Base-by-base conservation (phyloP, 805 yeast species). In the Debaryomyces hansenii region DNA sequence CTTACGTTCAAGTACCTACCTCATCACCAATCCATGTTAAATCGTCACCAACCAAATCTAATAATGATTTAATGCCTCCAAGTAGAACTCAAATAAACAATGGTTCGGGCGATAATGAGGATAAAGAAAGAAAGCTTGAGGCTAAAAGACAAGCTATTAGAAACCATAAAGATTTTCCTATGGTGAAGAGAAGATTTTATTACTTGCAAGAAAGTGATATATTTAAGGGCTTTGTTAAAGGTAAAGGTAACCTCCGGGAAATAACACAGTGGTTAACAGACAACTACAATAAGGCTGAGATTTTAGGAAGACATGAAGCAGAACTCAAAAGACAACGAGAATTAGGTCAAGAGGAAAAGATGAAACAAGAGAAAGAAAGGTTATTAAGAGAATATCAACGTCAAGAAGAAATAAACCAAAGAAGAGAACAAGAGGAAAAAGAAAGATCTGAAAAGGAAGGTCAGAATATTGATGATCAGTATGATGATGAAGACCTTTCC, bases 201-300 rank as follows among this genome's bases (percentile, higher is more conserved):
- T 73, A 73, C 46, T 56, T 73, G 27, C 59, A 56, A n/a, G 77
- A 72, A 46, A 63, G 69, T 37, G 76, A 69, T 45, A 57, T 73
- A 31, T 66, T 71, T 54, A 66, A 66, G 45, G 76, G 72, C 4
- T 70, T 72, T 55, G 71, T 70, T 20, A 70, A 68, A 47, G 75
- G 74, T 4, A 70, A 64, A 52, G 77, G 77, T 5, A 69, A 71
- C 39, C 59, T 72, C 21, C 61, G 75, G 34, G 73, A 69, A 18
- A 63, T 72, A 41, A 64, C 69, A 24, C 66, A 58, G 45, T 69
- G 70, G 70, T 59, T 73, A 29, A 60, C 63, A 4, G 71, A 67
- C n/a, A 69, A 66, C 47, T 66, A 53, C 47, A 57, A 59, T 42
- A 60, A 59, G 42, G 56, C 48, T 9, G 67, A 57, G 5, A 56